Evolutionary conservation across 2,329 filamentous ascomycete species (phyloP), one percentile per base, ranked within the genome.

Genomic region (Graphilbum ipis-grandicollis): DNA sequence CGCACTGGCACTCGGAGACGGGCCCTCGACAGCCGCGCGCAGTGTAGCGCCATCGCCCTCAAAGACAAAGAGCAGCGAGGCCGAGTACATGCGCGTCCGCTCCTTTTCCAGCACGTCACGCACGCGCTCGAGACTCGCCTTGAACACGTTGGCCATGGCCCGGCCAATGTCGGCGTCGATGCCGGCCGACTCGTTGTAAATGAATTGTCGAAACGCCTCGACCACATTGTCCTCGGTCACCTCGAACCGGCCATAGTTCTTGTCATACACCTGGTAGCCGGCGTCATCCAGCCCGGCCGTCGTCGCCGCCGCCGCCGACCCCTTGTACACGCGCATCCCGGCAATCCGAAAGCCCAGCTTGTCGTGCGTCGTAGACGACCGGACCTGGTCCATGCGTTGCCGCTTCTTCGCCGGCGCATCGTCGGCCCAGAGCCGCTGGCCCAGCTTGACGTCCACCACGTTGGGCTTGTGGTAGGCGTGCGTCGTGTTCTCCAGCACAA

Each of bases 401-500:
- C 68, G 67, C 58, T 78, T 78, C 48, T 72, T 62, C 19, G 54
- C 46, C 0, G 68, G 64, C 19, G 73, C 73, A 43, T 75, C 64
- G 41, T 93, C 82, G 13, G 82, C 88, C 79, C 85, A 96, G 6
- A 98, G 60, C 23, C 82, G 71, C 35, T 75, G 68, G 31, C 90
- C 90, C 17, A 98, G 71, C 60, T 98, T 98, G 45, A 93, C 71
- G 52, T 98, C 90, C 40, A 98, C 63, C 8, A 98, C 84, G 48
- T 93, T 96, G 7, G 90, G 84, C 40, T 72, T 70, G 48, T 70
- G 71, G 62, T 86, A 96, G 1, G 83, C 84, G 44, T 71, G 68
- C 0, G 84, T 76, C 7, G 82, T 71, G 52, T 94, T 94, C 51
- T 86, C 79, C 21, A 96, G 63, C 12, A 93, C 85, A 15, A 94